Base-by-base conservation (phyloP, 169 alveolate genomes). In the Eimeria necatrix region DNA sequence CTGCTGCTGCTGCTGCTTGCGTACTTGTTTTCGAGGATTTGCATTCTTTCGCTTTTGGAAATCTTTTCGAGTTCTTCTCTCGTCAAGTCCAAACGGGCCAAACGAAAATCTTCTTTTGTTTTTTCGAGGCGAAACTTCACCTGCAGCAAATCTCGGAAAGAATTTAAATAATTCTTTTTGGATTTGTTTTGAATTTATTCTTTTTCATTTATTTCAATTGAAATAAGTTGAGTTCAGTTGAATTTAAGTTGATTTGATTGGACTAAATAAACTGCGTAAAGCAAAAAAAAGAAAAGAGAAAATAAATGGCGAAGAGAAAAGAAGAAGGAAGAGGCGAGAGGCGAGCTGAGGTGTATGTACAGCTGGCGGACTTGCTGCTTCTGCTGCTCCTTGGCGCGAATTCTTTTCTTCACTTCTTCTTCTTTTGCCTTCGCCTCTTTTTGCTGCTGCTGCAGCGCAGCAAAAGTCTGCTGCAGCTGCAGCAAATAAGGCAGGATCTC, bases 31-130 rank as follows among this genome's bases (percentile, higher is more conserved):
- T 83, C 91, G 7, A 83, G 91, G 0, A 83, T 53, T 20, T 16
- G 56, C 91, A 83, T 26, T 56, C 91, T 83, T 32, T 83, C 91
- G 3, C 56, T 56, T 9, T 53, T 76, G 4, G 91, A 68, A 26
- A 83, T 83, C 76, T 83, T 83, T 32, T 83, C 91, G 18, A 83
- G 48, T 14, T 83, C 91, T 59, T 83, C 91, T 83, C 91, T 5
- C 59, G 91, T 83, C 52, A 83, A 32, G 60, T 83, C 91, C 20
- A 83, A 51, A 16, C 91, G 26, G 24, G 91, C 91, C 60, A 53
- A 56, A 26, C 91, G 91, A 61, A 83, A 83, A 26, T 83, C 91
- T 12, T 59, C 91, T 59, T 59, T 48, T 2, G 91, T 83, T 32
- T 83, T 83, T 59, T 83, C 91, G 26, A 83, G 22, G 18, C 91